These are phyloP conservation scores for Dryadomyces quercus-mongolicae DNA, from an alignment of 2,329 filamentous ascomycete species.

Conservation along the genomic window DNA sequence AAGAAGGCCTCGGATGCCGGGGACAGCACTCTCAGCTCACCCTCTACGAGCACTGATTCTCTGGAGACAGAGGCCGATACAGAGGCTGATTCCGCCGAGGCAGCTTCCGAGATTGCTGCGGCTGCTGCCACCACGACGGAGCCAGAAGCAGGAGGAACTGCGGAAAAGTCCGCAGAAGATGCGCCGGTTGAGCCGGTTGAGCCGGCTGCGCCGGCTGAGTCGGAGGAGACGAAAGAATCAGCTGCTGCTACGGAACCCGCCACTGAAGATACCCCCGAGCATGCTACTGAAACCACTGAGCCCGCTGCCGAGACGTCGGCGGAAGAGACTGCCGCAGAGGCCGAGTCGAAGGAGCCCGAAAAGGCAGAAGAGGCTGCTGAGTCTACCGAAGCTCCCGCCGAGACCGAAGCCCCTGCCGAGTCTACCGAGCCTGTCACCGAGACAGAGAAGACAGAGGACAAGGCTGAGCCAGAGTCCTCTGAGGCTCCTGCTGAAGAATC, in stretches of 20 bases:
- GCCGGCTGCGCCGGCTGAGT: too few relatives aligned
- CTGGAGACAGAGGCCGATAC: background rate
- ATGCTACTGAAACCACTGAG: background rate
- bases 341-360: background rate
- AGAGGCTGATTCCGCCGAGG: background rate
- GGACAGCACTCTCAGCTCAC: too few relatives aligned
- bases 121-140: background rate
- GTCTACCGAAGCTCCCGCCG: background rate
- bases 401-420: background rate
- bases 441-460: background rate
- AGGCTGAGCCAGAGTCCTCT: background rate
- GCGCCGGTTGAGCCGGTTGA: background rate
- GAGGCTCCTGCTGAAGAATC: background rate
- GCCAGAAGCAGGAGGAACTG: background rate
- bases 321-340: background rate
- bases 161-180: background rate
- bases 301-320: background rate
- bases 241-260: background rate
- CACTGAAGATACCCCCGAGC: background rate
- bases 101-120: background rate
- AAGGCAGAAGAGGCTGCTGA: background rate
- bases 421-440: background rate
- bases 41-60: background rate
- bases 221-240: background rate
- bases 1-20: conserved; percentile 1